phyloP scores from a whole-genome alignment of 805 yeast species.

The Saccharomycopsis olivae region DNA sequence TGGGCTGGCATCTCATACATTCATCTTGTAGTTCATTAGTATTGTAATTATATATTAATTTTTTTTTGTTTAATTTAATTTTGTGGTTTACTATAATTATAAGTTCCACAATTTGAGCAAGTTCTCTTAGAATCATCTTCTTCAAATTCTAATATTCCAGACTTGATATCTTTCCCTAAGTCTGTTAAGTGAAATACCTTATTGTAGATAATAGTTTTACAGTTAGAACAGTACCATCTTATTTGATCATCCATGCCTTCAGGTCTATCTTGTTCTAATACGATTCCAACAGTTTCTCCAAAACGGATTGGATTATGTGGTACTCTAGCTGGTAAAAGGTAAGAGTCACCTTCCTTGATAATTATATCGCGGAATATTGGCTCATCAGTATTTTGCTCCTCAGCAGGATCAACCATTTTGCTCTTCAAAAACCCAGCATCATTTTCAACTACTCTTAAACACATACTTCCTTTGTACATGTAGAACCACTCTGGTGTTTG shows the following conservation, averaged over 20 bases:
- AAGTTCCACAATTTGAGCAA: slow-evolving; percentile 64
- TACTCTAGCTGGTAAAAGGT: slow-evolving; percentile 68
- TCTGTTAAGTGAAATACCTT: slow-evolving; percentile 64
- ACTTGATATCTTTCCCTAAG: slow-evolving; percentile 84
- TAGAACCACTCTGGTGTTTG: slow-evolving; percentile 93
- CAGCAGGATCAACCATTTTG: not conserved
- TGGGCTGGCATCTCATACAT: slow-evolving; percentile 20
- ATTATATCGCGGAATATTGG: slow-evolving; percentile 66
- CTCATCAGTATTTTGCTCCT: slow-evolving; percentile 22
- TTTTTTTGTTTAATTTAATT: too few relatives aligned
- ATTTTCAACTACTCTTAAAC: slow-evolving; percentile 64
- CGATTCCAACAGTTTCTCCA: slow-evolving; percentile 79
- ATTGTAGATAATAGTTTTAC: slow-evolving; percentile 58
- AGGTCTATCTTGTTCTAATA: slow-evolving; percentile 88
- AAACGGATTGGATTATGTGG: slow-evolving; percentile 90
- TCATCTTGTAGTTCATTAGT: too few relatives aligned
- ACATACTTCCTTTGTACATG: slow-evolving; percentile 80
- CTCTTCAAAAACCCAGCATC: slow-evolving; percentile 16
- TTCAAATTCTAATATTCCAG: slow-evolving; percentile 66
- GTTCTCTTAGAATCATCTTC: slow-evolving; percentile 52
- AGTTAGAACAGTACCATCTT: slow-evolving; percentile 79
- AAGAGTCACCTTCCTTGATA: slow-evolving; percentile 82
- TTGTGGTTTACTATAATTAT: too few relatives aligned
- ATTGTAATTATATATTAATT: too few relatives aligned
- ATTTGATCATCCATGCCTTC: slow-evolving; percentile 55